Conservation (phyloP, 352 stramenopile genomes). For the Peronospora farinosa region DNA sequence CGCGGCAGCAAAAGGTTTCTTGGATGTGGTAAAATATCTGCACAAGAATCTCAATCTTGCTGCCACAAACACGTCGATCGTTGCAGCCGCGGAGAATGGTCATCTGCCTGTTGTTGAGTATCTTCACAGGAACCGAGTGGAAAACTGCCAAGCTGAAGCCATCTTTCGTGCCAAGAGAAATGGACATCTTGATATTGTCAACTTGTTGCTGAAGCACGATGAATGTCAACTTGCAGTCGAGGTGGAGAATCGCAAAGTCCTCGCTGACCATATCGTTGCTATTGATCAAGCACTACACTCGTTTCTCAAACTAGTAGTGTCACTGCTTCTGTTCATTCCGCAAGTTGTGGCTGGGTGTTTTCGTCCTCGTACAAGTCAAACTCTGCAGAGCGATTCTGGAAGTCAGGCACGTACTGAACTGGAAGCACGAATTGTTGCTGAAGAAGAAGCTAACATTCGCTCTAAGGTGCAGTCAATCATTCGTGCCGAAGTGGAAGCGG, state of each 20-base stretch:
- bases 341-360: background rate
- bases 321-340: slow-evolving; percentile 1
- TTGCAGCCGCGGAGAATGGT: slow-evolving; percentile 12
- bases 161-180: slow-evolving; percentile 6
- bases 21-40: slow-evolving; percentile 23
- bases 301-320: background rate
- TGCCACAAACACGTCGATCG: slow-evolving; percentile 11
- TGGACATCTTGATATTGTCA: slow-evolving; percentile 1
- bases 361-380: background rate
- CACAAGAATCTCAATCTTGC: slow-evolving; percentile 5
- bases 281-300: background rate
- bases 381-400: background rate
- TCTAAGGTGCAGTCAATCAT: slow-evolving; percentile 4
- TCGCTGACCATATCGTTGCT: slow-evolving; percentile 1
- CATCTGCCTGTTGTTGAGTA: slow-evolving; percentile 11
- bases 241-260: background rate
- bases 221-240: slow-evolving; percentile 9
- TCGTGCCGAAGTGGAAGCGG: slow-evolving; percentile 7
- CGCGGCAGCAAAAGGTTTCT: slow-evolving; percentile 13
- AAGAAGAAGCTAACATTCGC: slow-evolving; percentile 17
- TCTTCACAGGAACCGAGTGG: slow-evolving; percentile 9
- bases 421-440: slow-evolving; percentile 10
- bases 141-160: slow-evolving; percentile 1
- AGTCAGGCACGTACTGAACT: background rate
- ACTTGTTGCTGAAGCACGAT: slow-evolving; percentile 7